Conservation (phyloP, 345 rosid species). For the Aurinia saxatilis region DNA sequence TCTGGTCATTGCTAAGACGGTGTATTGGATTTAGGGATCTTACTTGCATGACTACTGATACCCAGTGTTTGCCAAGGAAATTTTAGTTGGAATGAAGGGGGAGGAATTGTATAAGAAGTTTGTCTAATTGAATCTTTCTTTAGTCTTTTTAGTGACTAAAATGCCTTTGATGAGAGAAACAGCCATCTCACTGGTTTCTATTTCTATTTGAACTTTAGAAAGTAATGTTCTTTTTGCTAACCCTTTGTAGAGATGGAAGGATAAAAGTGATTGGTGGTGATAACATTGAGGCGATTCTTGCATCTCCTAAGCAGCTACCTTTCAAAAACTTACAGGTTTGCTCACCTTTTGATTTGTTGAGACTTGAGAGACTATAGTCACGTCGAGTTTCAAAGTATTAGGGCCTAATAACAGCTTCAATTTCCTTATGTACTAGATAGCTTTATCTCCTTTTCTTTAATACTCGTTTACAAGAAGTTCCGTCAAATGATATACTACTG, state of each 20-base stretch:
- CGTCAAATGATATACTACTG: neutral
- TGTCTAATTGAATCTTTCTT: neutral
- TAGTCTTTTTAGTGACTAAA: neutral
- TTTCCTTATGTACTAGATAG: slow-evolving; percentile 2
- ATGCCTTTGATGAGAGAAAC: neutral
- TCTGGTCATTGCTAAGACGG: neutral
- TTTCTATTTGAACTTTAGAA: neutral
- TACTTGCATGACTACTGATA: too few relatives aligned
- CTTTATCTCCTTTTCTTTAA: neutral
- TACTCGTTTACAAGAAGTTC: slow-evolving; percentile 5
- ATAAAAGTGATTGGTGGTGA: slow-evolving; percentile 84
- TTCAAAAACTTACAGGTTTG: slow-evolving; percentile 69
- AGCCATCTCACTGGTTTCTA: neutral
- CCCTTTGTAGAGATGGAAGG: slow-evolving; percentile 63
- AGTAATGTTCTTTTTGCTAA: neutral
- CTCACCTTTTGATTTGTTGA: slow-evolving; percentile 12
- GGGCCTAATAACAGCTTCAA: slow-evolving; percentile 8
- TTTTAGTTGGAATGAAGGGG: neutral
- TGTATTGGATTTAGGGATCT: too few relatives aligned
- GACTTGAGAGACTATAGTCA: neutral
- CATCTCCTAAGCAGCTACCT: slow-evolving; percentile 62
- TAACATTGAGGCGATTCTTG: slow-evolving; percentile 68
- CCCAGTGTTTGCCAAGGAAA: neutral
- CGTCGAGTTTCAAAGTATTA: neutral
- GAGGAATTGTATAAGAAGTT: neutral